A percentile compares a stretch with the other conserved stretches of the same genome.
Conservation (phyloP, 495 filamentous ascomycete genomes). For the Extremus antarcticus region DNA sequence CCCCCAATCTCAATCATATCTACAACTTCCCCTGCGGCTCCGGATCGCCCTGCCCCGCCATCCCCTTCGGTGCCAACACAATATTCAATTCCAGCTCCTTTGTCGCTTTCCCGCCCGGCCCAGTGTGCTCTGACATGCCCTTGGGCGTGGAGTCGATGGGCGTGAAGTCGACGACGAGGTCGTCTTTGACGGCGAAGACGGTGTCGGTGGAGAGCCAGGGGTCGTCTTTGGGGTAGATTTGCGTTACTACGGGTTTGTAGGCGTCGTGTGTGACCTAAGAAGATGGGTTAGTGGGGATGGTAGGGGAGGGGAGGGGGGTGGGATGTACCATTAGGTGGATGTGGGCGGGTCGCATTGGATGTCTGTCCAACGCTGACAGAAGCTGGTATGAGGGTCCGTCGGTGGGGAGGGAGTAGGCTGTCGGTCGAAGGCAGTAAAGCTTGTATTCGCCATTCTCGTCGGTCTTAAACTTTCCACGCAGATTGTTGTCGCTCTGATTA, state of each 20-base stretch:
- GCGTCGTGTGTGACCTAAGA: slow-evolving; percentile 24
- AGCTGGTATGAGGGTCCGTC: slow-evolving; percentile 64
- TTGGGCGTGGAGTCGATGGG: slow-evolving; percentile 32
- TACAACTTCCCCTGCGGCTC: not conserved
- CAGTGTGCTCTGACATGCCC: slow-evolving; percentile 16
- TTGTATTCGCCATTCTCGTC: slow-evolving; percentile 65
- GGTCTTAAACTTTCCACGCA: slow-evolving; percentile 70
- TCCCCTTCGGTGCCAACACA: slow-evolving; percentile 24
- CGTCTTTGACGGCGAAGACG: slow-evolving; percentile 57
- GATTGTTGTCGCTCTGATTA: slow-evolving; percentile 64
- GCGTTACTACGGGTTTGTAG: slow-evolving; percentile 46
- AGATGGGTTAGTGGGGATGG: not conserved
- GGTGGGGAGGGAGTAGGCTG: slow-evolving; percentile 65
- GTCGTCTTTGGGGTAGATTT: slow-evolving; percentile 53
- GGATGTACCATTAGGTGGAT: slow-evolving; percentile 30
- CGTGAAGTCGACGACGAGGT: slow-evolving; percentile 53
- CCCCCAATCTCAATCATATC: not conserved
- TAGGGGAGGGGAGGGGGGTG: not conserved
- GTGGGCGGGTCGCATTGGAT: slow-evolving; percentile 33
- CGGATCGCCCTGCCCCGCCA: slow-evolving; percentile 1
- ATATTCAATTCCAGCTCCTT: slow-evolving; percentile 30
- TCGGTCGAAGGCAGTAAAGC: slow-evolving; percentile 77
- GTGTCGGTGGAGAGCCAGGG: slow-evolving; percentile 52
- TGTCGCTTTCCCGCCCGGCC: slow-evolving; percentile 20
- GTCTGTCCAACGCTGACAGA: slow-evolving; percentile 60